phyloP scores from a whole-genome alignment of 2,329 filamentous ascomycete species.

The Talaromyces marneffei region DNA sequence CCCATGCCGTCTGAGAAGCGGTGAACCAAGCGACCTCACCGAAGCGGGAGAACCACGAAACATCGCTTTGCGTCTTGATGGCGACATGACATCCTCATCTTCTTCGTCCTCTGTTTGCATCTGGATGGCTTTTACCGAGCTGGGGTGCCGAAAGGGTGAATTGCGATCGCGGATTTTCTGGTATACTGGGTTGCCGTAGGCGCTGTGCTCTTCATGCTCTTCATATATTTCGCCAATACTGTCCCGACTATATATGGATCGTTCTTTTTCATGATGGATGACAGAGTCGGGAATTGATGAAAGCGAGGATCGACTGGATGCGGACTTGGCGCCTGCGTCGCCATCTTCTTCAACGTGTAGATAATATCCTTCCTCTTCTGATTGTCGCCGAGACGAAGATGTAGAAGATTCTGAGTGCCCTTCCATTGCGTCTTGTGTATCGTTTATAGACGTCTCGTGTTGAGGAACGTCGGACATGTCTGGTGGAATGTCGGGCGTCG shows the following conservation, averaged over 20 bases:
- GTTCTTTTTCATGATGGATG: constrained; percentile 26
- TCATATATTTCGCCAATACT: constrained; percentile 11
- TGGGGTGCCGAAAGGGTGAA: constrained; percentile 39
- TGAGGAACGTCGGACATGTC: constrained; percentile 5
- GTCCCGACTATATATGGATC: not conserved
- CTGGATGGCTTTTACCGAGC: constrained; percentile 41
- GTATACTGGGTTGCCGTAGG: constrained; percentile 17
- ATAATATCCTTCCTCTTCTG: not conserved
- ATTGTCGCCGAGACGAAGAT: constrained; percentile 10
- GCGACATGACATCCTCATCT: constrained; percentile 35
- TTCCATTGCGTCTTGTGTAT: not conserved
- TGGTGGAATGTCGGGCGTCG: constrained; percentile 12
- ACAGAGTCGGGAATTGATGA: constrained; percentile 39
- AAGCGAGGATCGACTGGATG: constrained; percentile 38
- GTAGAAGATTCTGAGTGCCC: constrained; percentile 3
- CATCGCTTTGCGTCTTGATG: constrained; percentile 24
- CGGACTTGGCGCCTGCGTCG: constrained; percentile 1
- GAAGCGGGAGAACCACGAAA: constrained; percentile 23
- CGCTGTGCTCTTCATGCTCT: constrained; percentile 6
- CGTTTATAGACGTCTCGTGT: not conserved
- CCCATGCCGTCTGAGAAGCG: constrained; percentile 29
- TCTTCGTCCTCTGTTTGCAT: constrained; percentile 39
- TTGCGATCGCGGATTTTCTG: constrained; percentile 19
- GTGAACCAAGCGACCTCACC: constrained; percentile 29
- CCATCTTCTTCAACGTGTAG: constrained; percentile 2